phyloP scores from a whole-genome alignment of 2,329 filamentous ascomycete genomes.

The Aspergillus sp. region DNA sequence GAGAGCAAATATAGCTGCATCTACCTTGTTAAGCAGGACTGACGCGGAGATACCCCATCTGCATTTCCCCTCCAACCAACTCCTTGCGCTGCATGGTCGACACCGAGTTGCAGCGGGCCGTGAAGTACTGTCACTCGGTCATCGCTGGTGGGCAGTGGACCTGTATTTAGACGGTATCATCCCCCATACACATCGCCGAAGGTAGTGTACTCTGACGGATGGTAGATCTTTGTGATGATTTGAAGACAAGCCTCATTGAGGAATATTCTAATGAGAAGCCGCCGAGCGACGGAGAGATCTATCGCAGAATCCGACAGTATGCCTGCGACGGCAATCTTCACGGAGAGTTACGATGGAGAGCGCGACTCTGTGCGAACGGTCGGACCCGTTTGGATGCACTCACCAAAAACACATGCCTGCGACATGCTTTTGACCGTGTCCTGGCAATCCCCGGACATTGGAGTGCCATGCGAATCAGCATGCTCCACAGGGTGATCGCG shows the following conservation, averaged over 20 bases:
- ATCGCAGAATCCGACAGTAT: not conserved
- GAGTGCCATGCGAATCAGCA: not conserved
- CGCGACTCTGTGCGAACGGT: conserved; percentile 11
- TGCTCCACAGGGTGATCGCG: not conserved
- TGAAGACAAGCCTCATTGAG: conserved; percentile 11
- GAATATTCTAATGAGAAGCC: conserved; percentile 7
- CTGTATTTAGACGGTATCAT: conserved; percentile 26
- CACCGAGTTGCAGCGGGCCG: conserved; percentile 21
- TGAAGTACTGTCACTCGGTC: conserved; percentile 20
- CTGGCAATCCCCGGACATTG: conserved; percentile 11
- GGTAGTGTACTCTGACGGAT: not conserved
- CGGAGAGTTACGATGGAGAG: conserved; percentile 5
- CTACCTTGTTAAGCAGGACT: conserved; percentile 5
- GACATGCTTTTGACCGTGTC: conserved; percentile 12
- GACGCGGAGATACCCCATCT: conserved; percentile 8
- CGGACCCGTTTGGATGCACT: conserved; percentile 11
- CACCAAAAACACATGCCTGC: conserved; percentile 4
- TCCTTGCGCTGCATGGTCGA: conserved; percentile 27
- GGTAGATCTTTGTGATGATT: conserved; percentile 12
- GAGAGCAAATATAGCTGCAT: conserved; percentile 5
- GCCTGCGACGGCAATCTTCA: not conserved
- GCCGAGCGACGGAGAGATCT: not conserved
- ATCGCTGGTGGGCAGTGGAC: conserved; percentile 31
- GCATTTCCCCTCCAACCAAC: conserved; percentile 19
- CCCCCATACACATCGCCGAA: too few species aligned